These are phyloP conservation scores for Tylopilus felleus DNA, from an alignment of 768 basidiomycete species.

Conservation along the genomic window DNA sequence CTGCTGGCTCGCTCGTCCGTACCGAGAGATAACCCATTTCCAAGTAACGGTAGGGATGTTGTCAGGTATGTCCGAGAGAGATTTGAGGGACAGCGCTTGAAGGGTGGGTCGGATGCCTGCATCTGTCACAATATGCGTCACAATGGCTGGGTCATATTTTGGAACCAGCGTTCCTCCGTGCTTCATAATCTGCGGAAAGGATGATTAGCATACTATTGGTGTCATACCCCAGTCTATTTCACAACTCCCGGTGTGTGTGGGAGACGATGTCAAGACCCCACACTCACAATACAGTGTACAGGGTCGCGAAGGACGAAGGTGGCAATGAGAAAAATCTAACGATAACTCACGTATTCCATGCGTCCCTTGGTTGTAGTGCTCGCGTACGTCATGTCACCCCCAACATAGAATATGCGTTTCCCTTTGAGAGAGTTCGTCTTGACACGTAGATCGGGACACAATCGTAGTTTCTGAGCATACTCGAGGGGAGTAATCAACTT, in stretches of 20 bases:
- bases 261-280: no score
- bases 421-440: constrained; percentile 43
- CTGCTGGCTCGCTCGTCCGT: constrained; percentile 24
- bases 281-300: not conserved
- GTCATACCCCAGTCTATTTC: not conserved
- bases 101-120: constrained; percentile 25
- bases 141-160: constrained; percentile 48
- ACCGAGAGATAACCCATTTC: constrained; percentile 53
- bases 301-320: not conserved
- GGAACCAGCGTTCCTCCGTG: constrained; percentile 63
- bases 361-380: constrained; percentile 47
- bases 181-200: constrained; percentile 48
- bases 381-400: constrained; percentile 55
- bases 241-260: not conserved
- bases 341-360: constrained; percentile 58
- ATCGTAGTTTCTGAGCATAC: constrained; percentile 49
- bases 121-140: constrained; percentile 70
- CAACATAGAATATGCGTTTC: constrained; percentile 55
- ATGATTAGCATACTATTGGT: constrained; percentile 2
- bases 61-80: constrained; percentile 55
- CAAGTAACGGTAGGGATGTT: constrained; percentile 63
- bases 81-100: constrained; percentile 46
- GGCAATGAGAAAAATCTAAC: not conserved
- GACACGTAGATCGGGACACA: constrained; percentile 23
- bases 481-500: constrained; percentile 46